Conservation (phyloP, 2,329 filamentous ascomycete genomes). For the Alternaria brassicae region DNA sequence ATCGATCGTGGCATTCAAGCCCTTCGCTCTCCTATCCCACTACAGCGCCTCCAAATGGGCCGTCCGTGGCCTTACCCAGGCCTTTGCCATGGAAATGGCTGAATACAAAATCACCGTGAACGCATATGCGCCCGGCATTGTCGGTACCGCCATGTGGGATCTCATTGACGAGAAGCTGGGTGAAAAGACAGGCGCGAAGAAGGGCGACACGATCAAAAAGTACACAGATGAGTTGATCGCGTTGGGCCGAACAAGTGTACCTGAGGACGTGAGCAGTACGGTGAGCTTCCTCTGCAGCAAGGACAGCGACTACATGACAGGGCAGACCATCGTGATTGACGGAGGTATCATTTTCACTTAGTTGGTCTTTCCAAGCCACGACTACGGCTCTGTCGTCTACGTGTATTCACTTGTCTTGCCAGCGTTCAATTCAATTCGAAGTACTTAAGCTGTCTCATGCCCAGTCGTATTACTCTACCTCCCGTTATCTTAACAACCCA, state of each 20-base stretch:
- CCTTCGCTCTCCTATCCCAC: constrained; percentile 65
- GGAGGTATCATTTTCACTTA: constrained; percentile 63
- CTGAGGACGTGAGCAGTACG: constrained; percentile 68
- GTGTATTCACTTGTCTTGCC: neutral
- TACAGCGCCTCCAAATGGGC: constrained; percentile 73
- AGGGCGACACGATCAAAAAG: constrained; percentile 64
- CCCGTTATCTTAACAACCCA: neutral
- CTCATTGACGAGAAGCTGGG: constrained; percentile 68
- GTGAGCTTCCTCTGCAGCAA: constrained; percentile 67
- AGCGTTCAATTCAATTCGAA: neutral
- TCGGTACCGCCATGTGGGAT: constrained; percentile 73
- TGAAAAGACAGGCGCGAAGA: constrained; percentile 58
- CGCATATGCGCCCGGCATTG: constrained; percentile 71
- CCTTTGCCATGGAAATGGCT: constrained; percentile 71
- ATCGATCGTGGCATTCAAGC: constrained; percentile 66
- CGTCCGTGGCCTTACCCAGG: constrained; percentile 70
- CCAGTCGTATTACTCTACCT: neutral
- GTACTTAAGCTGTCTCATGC: neutral
- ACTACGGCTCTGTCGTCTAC: neutral
- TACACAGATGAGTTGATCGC: constrained; percentile 63
- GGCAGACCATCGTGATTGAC: constrained; percentile 69
- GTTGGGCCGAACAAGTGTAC: constrained; percentile 64
- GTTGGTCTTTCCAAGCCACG: too few relatives aligned
- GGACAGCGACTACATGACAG: constrained; percentile 70
- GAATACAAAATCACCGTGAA: constrained; percentile 70